These are phyloP conservation scores for Gillenia trifoliata DNA, from an alignment of 306 rosid genomes.

Conservation along the genomic window DNA sequence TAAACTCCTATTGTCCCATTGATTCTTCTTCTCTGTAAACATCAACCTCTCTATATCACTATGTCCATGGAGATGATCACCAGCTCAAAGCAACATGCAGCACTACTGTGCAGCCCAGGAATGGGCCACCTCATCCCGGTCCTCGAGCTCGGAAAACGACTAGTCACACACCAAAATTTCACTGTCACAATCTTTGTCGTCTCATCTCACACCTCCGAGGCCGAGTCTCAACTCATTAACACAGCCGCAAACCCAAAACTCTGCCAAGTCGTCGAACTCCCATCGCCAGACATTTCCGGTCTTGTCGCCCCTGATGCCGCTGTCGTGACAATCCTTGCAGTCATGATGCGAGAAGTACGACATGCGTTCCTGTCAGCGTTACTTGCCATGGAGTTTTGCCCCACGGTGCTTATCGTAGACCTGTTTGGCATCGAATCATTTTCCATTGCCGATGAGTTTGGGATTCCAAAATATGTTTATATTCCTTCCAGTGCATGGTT, in stretches of 20 bases:
- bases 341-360: conserved; percentile 27
- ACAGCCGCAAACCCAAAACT: conserved; percentile 6
- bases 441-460: conserved; percentile 43
- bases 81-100: conserved; percentile 16
- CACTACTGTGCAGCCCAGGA: conserved; percentile 46
- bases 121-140: conserved; percentile 47
- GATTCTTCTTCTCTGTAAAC: not conserved
- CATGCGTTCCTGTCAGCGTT: not conserved
- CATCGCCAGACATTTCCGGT: conserved; percentile 5
- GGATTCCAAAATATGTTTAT: conserved; percentile 34
- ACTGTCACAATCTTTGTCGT: conserved; percentile 38
- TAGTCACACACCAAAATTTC: conserved; percentile 29
- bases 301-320: conserved; percentile 2
- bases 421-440: conserved; percentile 35
- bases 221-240: conserved; percentile 18
- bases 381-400: conserved; percentile 1
- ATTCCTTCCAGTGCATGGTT: conserved; percentile 42
- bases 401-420: conserved; percentile 40
- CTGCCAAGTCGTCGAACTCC: conserved; percentile 30
- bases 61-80: not conserved
- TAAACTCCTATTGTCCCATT: not conserved
- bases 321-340: conserved; percentile 2
- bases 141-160: conserved; percentile 43
- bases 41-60: not conserved
- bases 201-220: conserved; percentile 22